Evolutionary conservation across 2,329 filamentous ascomycete genomes (phyloP).

Genomic region (Ceratocystis colombiana): DNA sequence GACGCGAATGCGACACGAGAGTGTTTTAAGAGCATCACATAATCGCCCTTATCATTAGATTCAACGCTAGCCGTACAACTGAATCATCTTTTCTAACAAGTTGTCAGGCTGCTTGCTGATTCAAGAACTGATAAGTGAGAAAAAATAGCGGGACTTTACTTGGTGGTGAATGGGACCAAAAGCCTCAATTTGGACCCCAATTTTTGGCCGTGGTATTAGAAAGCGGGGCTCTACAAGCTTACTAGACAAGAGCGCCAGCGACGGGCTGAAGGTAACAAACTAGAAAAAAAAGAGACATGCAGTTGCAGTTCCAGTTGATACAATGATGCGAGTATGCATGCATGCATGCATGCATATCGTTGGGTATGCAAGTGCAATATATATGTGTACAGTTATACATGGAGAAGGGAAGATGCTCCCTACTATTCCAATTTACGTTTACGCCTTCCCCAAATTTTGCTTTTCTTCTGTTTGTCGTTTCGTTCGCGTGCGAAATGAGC

Average conservation of each 20-base stretch:
- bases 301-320: too few species aligned
- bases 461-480: background rate
- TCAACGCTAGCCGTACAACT: too few species aligned
- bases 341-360: background rate
- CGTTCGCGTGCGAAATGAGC: background rate
- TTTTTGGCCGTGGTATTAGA: background rate
- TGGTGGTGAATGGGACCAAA: background rate
- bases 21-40: constrained; percentile 3
- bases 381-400: background rate
- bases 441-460: background rate
- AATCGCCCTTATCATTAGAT: background rate
- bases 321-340: background rate
- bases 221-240: background rate
- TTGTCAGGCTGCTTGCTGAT: background rate
- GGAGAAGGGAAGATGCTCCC: too few species aligned
- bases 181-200: background rate
- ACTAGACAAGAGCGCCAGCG: background rate
- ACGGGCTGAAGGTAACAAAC: constrained; percentile 8
- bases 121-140: background rate
- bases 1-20: background rate
- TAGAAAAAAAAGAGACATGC: background rate
- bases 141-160: background rate
- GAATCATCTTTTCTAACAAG: too few species aligned
- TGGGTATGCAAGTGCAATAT: background rate
- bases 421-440: background rate